Base-by-base conservation (phyloP, 441 rosid genomes). In the Sinapis alba region DNA sequence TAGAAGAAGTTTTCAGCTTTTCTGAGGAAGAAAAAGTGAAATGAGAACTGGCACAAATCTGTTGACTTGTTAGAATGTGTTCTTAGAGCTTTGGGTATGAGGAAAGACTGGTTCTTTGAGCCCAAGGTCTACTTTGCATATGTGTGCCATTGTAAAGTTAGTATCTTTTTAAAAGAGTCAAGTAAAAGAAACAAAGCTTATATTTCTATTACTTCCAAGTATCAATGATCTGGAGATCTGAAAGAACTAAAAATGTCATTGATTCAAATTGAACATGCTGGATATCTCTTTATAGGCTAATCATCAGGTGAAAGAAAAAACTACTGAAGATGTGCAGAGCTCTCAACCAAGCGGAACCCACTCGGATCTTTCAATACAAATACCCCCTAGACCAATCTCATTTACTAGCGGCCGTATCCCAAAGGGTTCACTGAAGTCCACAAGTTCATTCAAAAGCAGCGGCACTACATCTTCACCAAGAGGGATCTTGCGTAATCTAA, bases 311-410 rank as follows among this genome's bases (percentile, higher is more conserved):
- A 68, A 58, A 78, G 86, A 77, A 74, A 43, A 84, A 28, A 71
- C 85, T 45, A 81, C 45, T 72, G 84, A 75, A 23, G 86, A 80
- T 72, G 79, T 72, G 60, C 72, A 81, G 8, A 86, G 78, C 70
- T 82, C 85, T 6, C 90, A 77, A 74, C 70, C 90, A 2, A 83
- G 80, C 65, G 86, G 72, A 64, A 81, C 82, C 67, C 88, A 79
- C 28, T 47, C 57, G 13, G 90, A 89, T 90, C 98, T 95, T 83
- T 91, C 89, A 13, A 89, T 95, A 76, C 92, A 88, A 78, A 85
- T 95, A 68, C 96, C 98, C 0, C 88, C 90, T 56, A 86, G 82
- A 72, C 79, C 89, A 26, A 19, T 59, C 56, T 86, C 87, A 70
- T 86, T 92, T 66, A 83, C 85, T 56, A 57, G 80, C 62, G 75